Evolutionary conservation across 306 rosid genomes (phyloP), one percentile per base, ranked within the genome.

Genomic region (Senna tora): DNA sequence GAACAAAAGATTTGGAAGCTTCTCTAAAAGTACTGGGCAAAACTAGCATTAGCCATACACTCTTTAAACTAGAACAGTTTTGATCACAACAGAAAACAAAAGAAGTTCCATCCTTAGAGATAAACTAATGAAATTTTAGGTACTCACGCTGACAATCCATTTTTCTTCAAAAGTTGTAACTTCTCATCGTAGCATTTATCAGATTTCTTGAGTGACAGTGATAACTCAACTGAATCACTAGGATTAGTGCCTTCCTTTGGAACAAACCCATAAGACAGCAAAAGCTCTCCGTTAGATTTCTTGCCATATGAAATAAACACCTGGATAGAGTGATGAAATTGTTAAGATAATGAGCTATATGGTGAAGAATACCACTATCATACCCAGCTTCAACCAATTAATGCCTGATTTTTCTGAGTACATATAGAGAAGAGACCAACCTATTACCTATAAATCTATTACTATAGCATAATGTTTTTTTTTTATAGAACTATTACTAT

Each of bases 241-340:
- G 97, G 95, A 80, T 94, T 94, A 57, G 90, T 84, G 8, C 98
- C 98, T 84, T 91, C 97, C 80, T 80, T 89, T 34, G 96, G 96
- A 67, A 91, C 97, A 91, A 91, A 93, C 9, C 98, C 97, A 66
- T 94, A 94, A 7, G 98, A 94, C 21, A 94, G 76, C 84, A 94
- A 82, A 42, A 89, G 87, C 87, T 94, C 97, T 76, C 97, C 97
- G 6, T 91, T 94, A 54, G 98, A 94, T 81, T 94, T 94, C 72
- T 86, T 94, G 17, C 97, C 97, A 71, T 91, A 94, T 0, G 98
- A 94, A 80, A 94, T 94, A 79, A 91, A 94, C 71, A 94, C 97
- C 98, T 94, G 85, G 41, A 67, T 56, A 58, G 67, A 75, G 80
- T 71, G 55, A 79, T 53, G 21, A 74, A 19, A 50, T 22, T 25